phyloP scores from a whole-genome alignment of 1,284 basidiomycete genomes.

The Phylloboletellus chloephorus region DNA sequence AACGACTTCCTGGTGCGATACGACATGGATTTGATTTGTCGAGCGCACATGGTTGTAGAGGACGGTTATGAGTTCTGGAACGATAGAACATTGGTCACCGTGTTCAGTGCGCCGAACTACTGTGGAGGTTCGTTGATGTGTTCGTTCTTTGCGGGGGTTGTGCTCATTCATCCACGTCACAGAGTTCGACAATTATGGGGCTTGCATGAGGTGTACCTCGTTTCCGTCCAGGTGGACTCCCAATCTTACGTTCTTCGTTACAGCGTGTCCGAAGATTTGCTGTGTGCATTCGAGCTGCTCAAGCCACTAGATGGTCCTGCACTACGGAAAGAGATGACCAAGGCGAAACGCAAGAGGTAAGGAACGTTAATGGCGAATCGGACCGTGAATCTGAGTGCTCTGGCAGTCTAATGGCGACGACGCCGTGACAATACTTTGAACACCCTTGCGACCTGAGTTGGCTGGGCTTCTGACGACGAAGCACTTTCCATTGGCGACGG shows the following conservation, averaged over 20 bases:
- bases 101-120: slow-evolving; percentile 97
- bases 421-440: slow-evolving; percentile 22
- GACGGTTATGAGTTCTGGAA: slow-evolving; percentile 99
- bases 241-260: slow-evolving; percentile 13
- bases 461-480: slow-evolving; percentile 6
- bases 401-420: slow-evolving; percentile 31
- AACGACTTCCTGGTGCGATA: slow-evolving; percentile 90
- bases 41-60: slow-evolving; percentile 99
- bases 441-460: slow-evolving; percentile 3
- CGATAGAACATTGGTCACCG: slow-evolving; percentile 95
- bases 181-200: slow-evolving; percentile 98
- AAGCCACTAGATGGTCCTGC: slow-evolving; percentile 95
- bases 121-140: slow-evolving; percentile 72
- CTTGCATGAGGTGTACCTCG: slow-evolving; percentile 73
- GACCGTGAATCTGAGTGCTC: slow-evolving; percentile 8
- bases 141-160: slow-evolving; percentile 9
- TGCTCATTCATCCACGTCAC: slow-evolving; percentile 16
- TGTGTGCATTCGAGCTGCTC: slow-evolving; percentile 96
- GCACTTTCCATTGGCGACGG: slow-evolving; percentile 9
- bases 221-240: slow-evolving; percentile 4
- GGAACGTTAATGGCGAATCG: neutral
- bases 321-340: slow-evolving; percentile 97
- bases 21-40: slow-evolving; percentile 99
- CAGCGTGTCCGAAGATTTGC: slow-evolving; percentile 92
- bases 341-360: slow-evolving; percentile 94